Percentiles rank a stretch among this genome's conserved stretches.
phyloP scores from a whole-genome alignment of 2,329 filamentous ascomycete genomes.

The Aspergillus tubingensis region DNA sequence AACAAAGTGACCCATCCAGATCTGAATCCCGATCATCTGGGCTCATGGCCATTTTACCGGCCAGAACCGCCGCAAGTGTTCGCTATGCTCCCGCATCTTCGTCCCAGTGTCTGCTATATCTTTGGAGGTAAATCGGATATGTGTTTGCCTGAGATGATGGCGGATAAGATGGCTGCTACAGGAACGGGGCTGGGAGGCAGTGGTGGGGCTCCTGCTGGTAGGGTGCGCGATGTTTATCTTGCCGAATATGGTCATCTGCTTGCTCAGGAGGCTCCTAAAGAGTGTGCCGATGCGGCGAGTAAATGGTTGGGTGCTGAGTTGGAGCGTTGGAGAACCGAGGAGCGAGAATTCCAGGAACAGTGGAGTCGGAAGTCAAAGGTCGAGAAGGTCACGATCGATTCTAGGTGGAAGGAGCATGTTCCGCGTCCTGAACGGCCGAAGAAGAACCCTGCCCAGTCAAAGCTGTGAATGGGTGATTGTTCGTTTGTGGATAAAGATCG shows the following conservation, averaged over 20 bases:
- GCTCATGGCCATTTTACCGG: slow-evolving; percentile 47
- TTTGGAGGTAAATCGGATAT: slow-evolving; percentile 48
- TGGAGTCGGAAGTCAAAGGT: slow-evolving; percentile 54
- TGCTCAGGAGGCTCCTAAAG: slow-evolving; percentile 73
- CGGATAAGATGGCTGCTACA: slow-evolving; percentile 46
- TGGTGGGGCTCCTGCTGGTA: slow-evolving; percentile 63
- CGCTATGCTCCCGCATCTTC: slow-evolving; percentile 43
- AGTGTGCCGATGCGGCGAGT: slow-evolving; percentile 64
- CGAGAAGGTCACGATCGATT: slow-evolving; percentile 60
- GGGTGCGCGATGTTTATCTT: slow-evolving; percentile 67
- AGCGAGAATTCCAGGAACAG: slow-evolving; percentile 55
- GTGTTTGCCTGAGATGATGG: slow-evolving; percentile 39
- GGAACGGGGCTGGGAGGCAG: slow-evolving; percentile 44
- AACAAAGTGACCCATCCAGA: slow-evolving; percentile 51
- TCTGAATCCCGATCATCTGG: slow-evolving; percentile 35
- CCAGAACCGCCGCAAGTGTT: slow-evolving; percentile 44
- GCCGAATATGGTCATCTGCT: slow-evolving; percentile 74
- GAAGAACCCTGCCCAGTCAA: slow-evolving; percentile 27
- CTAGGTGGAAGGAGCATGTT: slow-evolving; percentile 53
- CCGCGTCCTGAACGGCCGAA: slow-evolving; percentile 32
- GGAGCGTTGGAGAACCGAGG: slow-evolving; percentile 58
- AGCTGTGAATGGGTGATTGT: slow-evolving; percentile 24
- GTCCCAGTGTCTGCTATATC: slow-evolving; percentile 50
- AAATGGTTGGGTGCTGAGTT: slow-evolving; percentile 62
- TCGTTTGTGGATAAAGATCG: background rate